phyloP scores from a whole-genome alignment of 257 asterid species.

The Lycium barbarum region DNA sequence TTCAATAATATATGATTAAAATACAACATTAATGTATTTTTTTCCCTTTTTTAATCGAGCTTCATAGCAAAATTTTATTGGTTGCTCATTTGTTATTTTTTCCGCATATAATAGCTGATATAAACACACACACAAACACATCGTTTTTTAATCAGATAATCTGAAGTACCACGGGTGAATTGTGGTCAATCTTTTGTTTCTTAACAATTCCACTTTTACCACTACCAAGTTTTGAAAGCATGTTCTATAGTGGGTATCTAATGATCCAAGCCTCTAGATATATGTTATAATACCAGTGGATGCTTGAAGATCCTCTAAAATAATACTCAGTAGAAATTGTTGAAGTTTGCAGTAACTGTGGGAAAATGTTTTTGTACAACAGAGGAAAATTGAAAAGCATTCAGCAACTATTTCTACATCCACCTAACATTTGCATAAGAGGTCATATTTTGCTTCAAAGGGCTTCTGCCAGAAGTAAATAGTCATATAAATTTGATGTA shows the following conservation, averaged over 20 bases:
- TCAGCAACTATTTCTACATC: not conserved
- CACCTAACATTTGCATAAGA: not conserved
- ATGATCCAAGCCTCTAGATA: not conserved
- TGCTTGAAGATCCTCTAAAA: not conserved
- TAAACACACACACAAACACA: not conserved
- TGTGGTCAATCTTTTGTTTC: not conserved
- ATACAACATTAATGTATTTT: no score
- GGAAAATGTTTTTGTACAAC: not conserved
- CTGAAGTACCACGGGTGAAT: not conserved
- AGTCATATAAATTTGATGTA: not conserved
- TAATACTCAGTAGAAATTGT: not conserved
- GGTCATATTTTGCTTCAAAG: not conserved
- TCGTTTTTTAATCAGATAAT: not conserved
- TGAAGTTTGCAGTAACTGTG: not conserved
- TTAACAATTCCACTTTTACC: not conserved
- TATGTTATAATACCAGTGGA: not conserved
- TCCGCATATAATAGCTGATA: not conserved
- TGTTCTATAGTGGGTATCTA: not conserved
- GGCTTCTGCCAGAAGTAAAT: not conserved
- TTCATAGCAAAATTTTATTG: no score
- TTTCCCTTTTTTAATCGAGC: no score
- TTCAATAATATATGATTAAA: no score
- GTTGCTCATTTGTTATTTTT: no score
- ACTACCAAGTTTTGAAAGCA: slow-evolving; percentile 1
- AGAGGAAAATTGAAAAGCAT: not conserved